Evolutionary conservation across 2,329 filamentous ascomycete species (phyloP), one percentile per base, ranked within the genome.

Genomic region (Pseudogymnoascus sp.): DNA sequence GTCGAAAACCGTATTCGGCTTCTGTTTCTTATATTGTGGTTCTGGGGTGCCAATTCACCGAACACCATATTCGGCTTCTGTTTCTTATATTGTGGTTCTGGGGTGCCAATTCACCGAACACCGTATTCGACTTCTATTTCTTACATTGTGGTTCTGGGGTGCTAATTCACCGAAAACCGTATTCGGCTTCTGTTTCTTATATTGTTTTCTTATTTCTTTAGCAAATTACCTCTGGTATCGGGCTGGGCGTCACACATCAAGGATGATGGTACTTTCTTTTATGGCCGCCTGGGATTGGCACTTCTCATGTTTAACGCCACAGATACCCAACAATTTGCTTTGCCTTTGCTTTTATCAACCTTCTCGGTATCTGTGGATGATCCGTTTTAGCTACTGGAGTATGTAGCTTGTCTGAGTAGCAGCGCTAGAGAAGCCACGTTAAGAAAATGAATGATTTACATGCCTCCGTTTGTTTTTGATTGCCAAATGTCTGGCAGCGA

Each of bases 291-390:
- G 28, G n/a, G 23, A 57, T 57, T 34, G 28, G 51, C 51, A 57
- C 25, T 57, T 57, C 28, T 34, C 51, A 57, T 57, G 25, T 57
- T 34, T 57, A 57, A 28, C 1, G 16, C 25, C 51, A 34, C 28
- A 34, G 51, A 57, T 57, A 57, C 51, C 51, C 51, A 19, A 57
- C n/a, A 57, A 57, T 34, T 34, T 57, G 28, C 28, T 34, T 57
- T 57, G 51, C 51, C 14, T 34, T 34, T 57, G 28, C 51, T 57
- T 31, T 57, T 19, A 57, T 19, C n/a, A 34, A 57, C 51, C 34
- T 34, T 13, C 51, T 34, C 51, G 3, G n/a, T 34, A 57, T 57
- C 25, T 57, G 48, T 19, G 25, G 19, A 57, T 57, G 25, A 34
- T 57, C 31, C 51, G 25, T 14, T 34, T 34, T 57, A 57, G 51